Base-by-base conservation (phyloP, 2,329 filamentous ascomycete genomes). In the Aspergillus hiratsukae region DNA sequence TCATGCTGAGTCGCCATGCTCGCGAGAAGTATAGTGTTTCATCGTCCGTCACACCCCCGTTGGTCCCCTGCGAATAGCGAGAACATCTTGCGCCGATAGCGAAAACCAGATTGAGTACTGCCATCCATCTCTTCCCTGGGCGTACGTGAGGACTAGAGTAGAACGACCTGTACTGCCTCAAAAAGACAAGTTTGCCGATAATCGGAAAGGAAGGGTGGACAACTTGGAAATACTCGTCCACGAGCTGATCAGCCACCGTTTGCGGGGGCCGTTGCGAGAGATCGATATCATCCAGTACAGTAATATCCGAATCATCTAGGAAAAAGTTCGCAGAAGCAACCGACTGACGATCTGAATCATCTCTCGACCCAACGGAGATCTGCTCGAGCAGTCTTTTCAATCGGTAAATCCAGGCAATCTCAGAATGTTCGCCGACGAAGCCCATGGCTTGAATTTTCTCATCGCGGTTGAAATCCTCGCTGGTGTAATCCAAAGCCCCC, bases 401-500 rank as follows among this genome's bases (percentile, higher is more conserved):
- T 52, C 72, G 68, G 59, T 77, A 73, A 27, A 78, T 60, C 76
- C 76, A 79, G 23, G 70, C 72, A 43, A 76, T 69, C 52, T 77
- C 75, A 4, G 76, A 77, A 53, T 76, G 74, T 56, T 76, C 77
- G 10, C 76, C 76, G 54, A 77, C 70, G 63, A 76, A 78, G 0
- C 76, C 74, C 31, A 71, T 72, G 1, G 70, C 67, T 51, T 72
- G 68, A 11, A 71, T 68, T 48, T 71, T 69, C 52, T 74, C 71
- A 57, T 72, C 70, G 29, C 72, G 69, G 31, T 75, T 73, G 57
- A 76, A 77, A 51, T 78, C 76, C 59, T 78, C 75, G 50, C 75
- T 69, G 21, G 73, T 75, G 41, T 73, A 70, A 61, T 78, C 76
- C 35, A 72, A 64, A 21, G 68, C 66, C 35, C 70, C 69, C 19